Conservation (phyloP, 2,329 filamentous ascomycete genomes). For the Tolypocladium album region DNA sequence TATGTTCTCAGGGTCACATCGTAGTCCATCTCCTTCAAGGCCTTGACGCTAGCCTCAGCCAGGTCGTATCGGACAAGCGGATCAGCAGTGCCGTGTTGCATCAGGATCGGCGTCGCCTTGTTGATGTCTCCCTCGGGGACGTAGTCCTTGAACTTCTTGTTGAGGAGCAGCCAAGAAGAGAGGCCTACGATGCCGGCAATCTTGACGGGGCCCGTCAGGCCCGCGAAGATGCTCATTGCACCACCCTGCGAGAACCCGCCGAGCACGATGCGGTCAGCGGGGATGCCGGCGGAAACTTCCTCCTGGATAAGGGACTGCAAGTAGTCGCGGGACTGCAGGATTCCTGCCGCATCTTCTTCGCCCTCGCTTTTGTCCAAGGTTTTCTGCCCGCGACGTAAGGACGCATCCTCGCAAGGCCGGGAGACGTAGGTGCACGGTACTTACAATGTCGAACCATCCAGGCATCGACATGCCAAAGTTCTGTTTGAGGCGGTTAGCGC, state of each 20-base stretch:
- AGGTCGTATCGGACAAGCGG: slow-evolving; percentile 59
- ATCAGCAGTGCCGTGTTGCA: slow-evolving; percentile 79
- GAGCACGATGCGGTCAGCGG: slow-evolving; percentile 69
- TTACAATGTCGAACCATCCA: slow-evolving; percentile 75
- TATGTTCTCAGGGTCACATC: slow-evolving; percentile 70
- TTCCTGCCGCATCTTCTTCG: slow-evolving; percentile 59
- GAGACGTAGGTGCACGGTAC: slow-evolving; percentile 4
- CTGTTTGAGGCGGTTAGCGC: slow-evolving; percentile 24
- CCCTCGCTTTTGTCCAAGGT: slow-evolving; percentile 14
- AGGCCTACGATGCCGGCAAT: slow-evolving; percentile 77
- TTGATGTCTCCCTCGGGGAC: slow-evolving; percentile 29
- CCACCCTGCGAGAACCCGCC: slow-evolving; percentile 80
- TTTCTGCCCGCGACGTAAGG: slow-evolving; percentile 12
- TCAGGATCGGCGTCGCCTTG: slow-evolving; percentile 71
- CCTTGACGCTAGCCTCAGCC: slow-evolving; percentile 55
- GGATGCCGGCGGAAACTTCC: slow-evolving; percentile 71
- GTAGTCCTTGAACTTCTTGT: slow-evolving; percentile 27
- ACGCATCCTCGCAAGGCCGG: background rate
- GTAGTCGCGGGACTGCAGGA: slow-evolving; percentile 47
- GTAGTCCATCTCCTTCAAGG: slow-evolving; percentile 59
- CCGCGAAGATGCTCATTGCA: slow-evolving; percentile 71
- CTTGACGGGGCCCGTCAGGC: slow-evolving; percentile 59
- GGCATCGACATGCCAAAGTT: slow-evolving; percentile 74
- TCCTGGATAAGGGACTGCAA: slow-evolving; percentile 67
- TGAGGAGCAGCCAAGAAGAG: slow-evolving; percentile 69